A percentile compares a stretch with the other conserved stretches of the same genome.
These are phyloP conservation scores for Penicillium subrubescens DNA, from an alignment of 495 filamentous ascomycete species.

Conservation along the genomic window DNA sequence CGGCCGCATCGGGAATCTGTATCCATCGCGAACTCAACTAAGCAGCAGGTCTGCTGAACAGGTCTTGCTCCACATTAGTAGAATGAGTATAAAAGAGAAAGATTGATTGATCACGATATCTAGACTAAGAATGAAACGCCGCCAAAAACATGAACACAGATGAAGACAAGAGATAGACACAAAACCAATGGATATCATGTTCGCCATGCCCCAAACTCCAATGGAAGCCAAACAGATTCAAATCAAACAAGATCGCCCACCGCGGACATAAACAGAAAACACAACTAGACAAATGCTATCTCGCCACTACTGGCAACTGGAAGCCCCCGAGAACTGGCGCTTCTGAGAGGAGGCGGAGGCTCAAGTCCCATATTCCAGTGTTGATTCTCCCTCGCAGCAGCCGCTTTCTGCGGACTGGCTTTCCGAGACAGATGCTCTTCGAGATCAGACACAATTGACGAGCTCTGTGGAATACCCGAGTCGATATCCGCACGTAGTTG, in stretches of 20 bases:
- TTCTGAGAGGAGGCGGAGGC: slow-evolving; percentile 24
- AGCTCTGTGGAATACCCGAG: slow-evolving; percentile 23
- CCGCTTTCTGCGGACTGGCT: slow-evolving; percentile 14
- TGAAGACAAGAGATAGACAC: slow-evolving; percentile 1
- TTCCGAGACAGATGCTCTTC: slow-evolving; percentile 32
- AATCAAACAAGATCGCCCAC: slow-evolving; percentile 2
- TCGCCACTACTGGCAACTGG: slow-evolving; percentile 35
- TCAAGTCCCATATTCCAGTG: slow-evolving; percentile 19
- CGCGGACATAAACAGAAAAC: slow-evolving; percentile 4
- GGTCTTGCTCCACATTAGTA: too few relatives aligned
- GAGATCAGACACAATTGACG: slow-evolving; percentile 31
- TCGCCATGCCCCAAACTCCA: slow-evolving; percentile 33
- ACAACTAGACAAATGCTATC: slow-evolving; percentile 36
- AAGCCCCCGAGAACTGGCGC: slow-evolving; percentile 21
- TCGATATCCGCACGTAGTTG: slow-evolving; percentile 9
- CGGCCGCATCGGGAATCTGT: slow-evolving; percentile 1
- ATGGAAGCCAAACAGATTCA: slow-evolving; percentile 4
- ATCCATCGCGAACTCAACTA: not conserved
- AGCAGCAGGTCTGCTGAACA: not conserved
- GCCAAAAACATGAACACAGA: not conserved
- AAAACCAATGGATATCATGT: slow-evolving; percentile 33
- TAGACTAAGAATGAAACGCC: not conserved
- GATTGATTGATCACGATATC: not conserved
- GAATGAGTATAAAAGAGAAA: not conserved
- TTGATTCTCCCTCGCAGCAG: slow-evolving; percentile 6